A percentile compares a stretch with the other conserved stretches of the same genome.
phyloP scores from a whole-genome alignment of 208 protist species.

The Acanthamoeba lenticulata region DNA sequence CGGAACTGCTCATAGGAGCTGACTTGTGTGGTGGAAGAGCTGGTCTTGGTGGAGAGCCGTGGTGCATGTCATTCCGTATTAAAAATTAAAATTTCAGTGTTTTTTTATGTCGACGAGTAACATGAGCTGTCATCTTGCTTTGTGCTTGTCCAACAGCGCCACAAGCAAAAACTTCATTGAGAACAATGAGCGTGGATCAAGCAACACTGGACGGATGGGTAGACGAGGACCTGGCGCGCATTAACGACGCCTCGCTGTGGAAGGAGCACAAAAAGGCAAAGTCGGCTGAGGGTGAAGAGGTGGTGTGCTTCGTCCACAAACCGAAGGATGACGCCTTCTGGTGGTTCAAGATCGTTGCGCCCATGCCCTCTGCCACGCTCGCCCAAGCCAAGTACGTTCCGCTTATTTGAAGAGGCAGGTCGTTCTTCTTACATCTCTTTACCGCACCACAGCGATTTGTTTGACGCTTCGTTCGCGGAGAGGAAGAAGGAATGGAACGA shows the following conservation, averaged over 20 bases:
- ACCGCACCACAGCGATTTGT: neutral
- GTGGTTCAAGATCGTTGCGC: constrained; percentile 42
- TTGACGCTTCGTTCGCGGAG: neutral
- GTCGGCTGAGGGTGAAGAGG: neutral
- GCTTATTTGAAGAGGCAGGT: neutral
- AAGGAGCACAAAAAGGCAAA: constrained; percentile 27
- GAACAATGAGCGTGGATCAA: neutral
- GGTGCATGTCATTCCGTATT: no score
- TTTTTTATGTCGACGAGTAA: no score
- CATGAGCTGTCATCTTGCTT: no score
- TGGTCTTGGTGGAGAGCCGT: no score
- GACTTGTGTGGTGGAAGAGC: no score
- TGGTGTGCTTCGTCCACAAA: neutral
- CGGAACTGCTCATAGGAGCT: no score
- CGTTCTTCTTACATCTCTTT: neutral
- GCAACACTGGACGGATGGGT: neutral
- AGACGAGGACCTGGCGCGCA: constrained; percentile 18
- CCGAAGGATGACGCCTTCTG: constrained; percentile 1
- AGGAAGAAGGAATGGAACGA: constrained; percentile 11
- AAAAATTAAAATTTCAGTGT: no score
- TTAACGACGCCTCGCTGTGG: neutral
- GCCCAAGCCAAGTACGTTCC: neutral
- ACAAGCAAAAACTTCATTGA: neutral
- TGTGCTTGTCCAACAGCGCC: no score
- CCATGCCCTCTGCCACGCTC: constrained; percentile 20